Percentiles rank a stretch among this genome's conserved stretches.
phyloP scores from a whole-genome alignment of 768 basidiomycete species.

The Trametes sanguinea region DNA sequence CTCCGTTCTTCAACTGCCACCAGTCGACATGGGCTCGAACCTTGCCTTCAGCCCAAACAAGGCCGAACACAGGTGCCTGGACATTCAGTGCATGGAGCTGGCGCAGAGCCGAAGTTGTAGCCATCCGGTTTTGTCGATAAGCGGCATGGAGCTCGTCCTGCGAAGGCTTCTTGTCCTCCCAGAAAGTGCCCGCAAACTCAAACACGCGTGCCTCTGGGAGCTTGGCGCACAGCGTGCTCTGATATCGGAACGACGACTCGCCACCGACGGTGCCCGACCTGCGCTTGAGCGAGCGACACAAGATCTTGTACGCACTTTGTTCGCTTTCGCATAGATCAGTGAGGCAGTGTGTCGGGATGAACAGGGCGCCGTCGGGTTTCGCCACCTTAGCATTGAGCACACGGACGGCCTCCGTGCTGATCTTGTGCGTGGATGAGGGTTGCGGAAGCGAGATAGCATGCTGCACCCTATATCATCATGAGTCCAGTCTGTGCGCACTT shows the following conservation, averaged over 20 bases:
- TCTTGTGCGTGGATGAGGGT: constrained; percentile 34
- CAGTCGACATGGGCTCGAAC: constrained; percentile 61
- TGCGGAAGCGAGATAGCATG: constrained; percentile 51
- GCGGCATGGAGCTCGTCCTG: constrained; percentile 52
- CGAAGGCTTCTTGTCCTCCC: constrained; percentile 62
- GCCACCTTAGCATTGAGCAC: constrained; percentile 49
- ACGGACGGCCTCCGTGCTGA: constrained; percentile 36
- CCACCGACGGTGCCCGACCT: constrained; percentile 41
- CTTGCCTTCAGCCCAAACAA: constrained; percentile 54
- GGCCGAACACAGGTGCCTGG: constrained; percentile 49
- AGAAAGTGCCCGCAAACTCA: constrained; percentile 55
- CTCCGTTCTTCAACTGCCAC: constrained; percentile 34
- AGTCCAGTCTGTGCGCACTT: background rate
- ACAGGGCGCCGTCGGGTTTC: constrained; percentile 52
- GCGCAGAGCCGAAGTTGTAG: constrained; percentile 50
- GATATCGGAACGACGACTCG: constrained; percentile 51
- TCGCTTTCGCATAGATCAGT: constrained; percentile 45
- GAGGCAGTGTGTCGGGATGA: constrained; percentile 43
- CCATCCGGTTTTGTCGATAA: constrained; percentile 59
- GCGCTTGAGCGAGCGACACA: constrained; percentile 42
- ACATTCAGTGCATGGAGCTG: constrained; percentile 52
- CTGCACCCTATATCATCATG: constrained; percentile 42
- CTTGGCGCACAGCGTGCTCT: constrained; percentile 50
- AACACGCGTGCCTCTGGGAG: constrained; percentile 50
- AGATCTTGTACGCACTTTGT: constrained; percentile 49